Base-by-base conservation (phyloP, 495 filamentous ascomycete genomes). In the Trypethelium eluteriae region DNA sequence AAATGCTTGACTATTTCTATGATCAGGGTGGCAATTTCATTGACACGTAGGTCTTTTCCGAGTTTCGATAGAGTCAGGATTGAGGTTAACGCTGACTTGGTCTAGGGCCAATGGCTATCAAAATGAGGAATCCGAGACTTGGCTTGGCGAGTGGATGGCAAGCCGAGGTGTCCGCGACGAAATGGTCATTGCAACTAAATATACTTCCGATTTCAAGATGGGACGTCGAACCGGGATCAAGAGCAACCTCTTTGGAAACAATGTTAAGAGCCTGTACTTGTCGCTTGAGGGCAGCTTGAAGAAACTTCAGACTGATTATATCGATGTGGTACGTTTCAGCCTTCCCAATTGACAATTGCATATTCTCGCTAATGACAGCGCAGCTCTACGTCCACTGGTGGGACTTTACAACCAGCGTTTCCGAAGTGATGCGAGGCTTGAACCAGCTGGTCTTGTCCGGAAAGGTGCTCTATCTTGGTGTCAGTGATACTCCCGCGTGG, bases 111-210 rank as follows among this genome's bases (percentile, higher is more conserved):
- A 85, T 74, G 82, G 79, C 74, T 90, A 91, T 76, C 86, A 90
- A 68, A 74, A 71, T 63, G 86, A 83, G 66, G 76, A 89, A 65
- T 85, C 83, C 6, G 88, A 91, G 70, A 69, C 68, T 2, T 89
- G 86, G 86, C 76, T 92, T 64, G 88, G 88, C 32, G 88, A 90
- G 66, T 90, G 88, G 88, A 84, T 90, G 81, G 74, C 71, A 0
- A 32, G 70, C 14, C 75, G 79, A 25, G 70, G 72, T 1, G 77
- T 76, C 39, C 80, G 85, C 1, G 84, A 87, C 63, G 72, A 85
- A 63, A 79, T 88, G 39, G 87, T 91, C 67, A 76, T 90, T 62
- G 86, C 87, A 0, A 90, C 88, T 34, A 90, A 90, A 71, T 90
- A 80, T 74, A 84, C 84, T 18, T 81, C 80, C 36, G 71, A 57